phyloP scores from a whole-genome alignment of 306 rosid genomes.

The Herpetospermum pedunculosum region DNA sequence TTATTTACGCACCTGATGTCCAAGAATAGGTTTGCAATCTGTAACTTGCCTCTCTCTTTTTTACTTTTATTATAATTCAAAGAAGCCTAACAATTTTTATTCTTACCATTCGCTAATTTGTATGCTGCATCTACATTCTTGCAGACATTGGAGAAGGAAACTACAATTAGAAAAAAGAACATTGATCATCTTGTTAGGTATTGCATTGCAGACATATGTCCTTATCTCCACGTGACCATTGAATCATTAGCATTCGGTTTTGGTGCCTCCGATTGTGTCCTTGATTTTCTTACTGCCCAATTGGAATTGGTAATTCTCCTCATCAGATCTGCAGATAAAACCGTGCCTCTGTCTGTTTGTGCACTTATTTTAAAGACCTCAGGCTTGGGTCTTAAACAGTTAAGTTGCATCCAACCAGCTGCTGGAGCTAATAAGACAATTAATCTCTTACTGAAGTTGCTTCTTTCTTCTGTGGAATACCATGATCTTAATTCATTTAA shows the following conservation, averaged over 20 bases:
- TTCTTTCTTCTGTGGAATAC: slow-evolving; percentile 59
- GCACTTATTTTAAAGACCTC: slow-evolving; percentile 48
- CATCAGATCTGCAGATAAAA: slow-evolving; percentile 37
- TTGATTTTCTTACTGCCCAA: slow-evolving; percentile 55
- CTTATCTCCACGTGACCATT: slow-evolving; percentile 42
- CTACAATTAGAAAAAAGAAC: slow-evolving; percentile 21
- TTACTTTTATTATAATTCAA: not conserved
- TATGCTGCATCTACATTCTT: slow-evolving; percentile 5
- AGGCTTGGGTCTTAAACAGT: slow-evolving; percentile 52
- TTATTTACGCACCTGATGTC: not conserved
- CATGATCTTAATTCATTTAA: slow-evolving; percentile 25
- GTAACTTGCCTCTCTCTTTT: not conserved
- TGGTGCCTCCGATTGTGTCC: slow-evolving; percentile 45
- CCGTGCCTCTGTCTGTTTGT: slow-evolving; percentile 31
- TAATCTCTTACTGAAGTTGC: slow-evolving; percentile 47
- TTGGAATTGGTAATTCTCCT: slow-evolving; percentile 54
- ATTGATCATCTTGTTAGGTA: slow-evolving; percentile 34
- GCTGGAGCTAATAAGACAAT: slow-evolving; percentile 35
- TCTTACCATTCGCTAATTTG: not conserved
- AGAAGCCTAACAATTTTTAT: not conserved
- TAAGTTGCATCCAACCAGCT: slow-evolving; percentile 44
- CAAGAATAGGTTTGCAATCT: not conserved
- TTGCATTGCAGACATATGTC: slow-evolving; percentile 52
- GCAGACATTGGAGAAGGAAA: slow-evolving; percentile 42
- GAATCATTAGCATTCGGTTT: slow-evolving; percentile 43